Base-by-base conservation (phyloP, 78 protist genomes). In the slime mould (Dictyostelium discoideum) region DNA sequence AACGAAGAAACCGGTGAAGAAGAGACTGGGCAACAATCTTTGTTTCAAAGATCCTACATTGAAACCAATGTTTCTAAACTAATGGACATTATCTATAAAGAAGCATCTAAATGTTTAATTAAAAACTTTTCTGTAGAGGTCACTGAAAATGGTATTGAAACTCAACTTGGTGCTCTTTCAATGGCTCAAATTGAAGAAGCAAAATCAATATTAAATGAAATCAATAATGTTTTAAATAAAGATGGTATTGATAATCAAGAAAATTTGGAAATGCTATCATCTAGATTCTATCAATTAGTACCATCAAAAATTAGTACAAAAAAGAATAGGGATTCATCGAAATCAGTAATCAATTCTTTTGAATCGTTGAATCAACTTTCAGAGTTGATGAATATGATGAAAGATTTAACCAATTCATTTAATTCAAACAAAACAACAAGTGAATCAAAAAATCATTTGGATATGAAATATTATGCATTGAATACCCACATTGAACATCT, bases 111-210 rank as follows among this genome's bases (percentile, higher is more conserved):
- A 63, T 74, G 72, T 46, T 48, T 63, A 14, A 63, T 78, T 13
- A 85, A 85, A 63, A 42, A 48, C 57, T 85, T 85, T 48, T 77
- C 84, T 9, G 88, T 76, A 8, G 40, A 84, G 1, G 67, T 92
- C 3, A 83, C 89, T 0, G 73, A 81, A 26, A 85, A 72, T 44
- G 96, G 96, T 63, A 86, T 92, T 79, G 96, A 92, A 73, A 92
- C 96, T 32, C 96, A 86, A 24, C 69, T 92, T 6, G 96, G 96
- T 82, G 65, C 73, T 3, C 73, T 92, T 39, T 83, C 96, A 16
- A 26, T 83, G 26, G 57, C 37, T 0, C 96, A 92, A 48, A 74
- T 92, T 54, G 74, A 81, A 2, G 48, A 37, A 2, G 96, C 84
- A 13, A 57, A 67, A 29, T 42, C 26, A 10, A 22, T 82, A 16